These are phyloP conservation scores for Zasmidium angulare DNA, from an alignment of 2,329 filamentous ascomycete species.

Conservation along the genomic window DNA sequence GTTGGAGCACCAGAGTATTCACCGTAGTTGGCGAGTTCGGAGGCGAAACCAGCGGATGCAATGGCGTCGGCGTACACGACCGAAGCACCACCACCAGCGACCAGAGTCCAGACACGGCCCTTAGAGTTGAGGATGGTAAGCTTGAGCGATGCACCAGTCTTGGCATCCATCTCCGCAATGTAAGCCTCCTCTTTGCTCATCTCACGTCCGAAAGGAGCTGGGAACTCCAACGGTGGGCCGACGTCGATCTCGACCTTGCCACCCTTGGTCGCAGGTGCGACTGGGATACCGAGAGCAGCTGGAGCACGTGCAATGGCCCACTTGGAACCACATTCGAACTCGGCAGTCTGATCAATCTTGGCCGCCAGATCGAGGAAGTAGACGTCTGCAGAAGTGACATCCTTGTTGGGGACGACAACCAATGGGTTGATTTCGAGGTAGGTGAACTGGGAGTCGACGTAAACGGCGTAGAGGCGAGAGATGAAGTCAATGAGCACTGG, in stretches of 20 bases:
- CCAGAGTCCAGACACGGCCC: slow-evolving; percentile 95
- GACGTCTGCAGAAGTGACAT: slow-evolving; percentile 88
- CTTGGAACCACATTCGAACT: slow-evolving; percentile 98
- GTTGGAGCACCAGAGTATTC: slow-evolving; percentile 99
- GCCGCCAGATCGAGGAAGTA: slow-evolving; percentile 98
- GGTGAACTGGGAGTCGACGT: slow-evolving; percentile 99
- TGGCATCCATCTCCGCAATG: slow-evolving; percentile 97
- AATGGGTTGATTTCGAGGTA: slow-evolving; percentile 99
- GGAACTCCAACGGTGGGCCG: slow-evolving; percentile 98
- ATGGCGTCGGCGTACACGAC: slow-evolving; percentile 99
- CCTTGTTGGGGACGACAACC: slow-evolving; percentile 92
- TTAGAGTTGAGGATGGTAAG: slow-evolving; percentile 89
- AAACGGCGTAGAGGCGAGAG: slow-evolving; percentile 95
- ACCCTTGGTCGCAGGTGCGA: slow-evolving; percentile 53
- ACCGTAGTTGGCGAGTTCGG: slow-evolving; percentile 98
- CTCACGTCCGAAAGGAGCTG: slow-evolving; percentile 97
- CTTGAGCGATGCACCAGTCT: slow-evolving; percentile 98
- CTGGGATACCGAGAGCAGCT: slow-evolving; percentile 79
- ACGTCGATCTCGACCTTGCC: slow-evolving; percentile 91
- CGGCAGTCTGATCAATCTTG: slow-evolving; percentile 98
- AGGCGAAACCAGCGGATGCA: slow-evolving; percentile 89
- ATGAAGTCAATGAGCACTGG: slow-evolving; percentile 99
- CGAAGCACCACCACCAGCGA: slow-evolving; percentile 98
- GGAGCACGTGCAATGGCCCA: slow-evolving; percentile 96
- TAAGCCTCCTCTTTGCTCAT: slow-evolving; percentile 98